phyloP scores from a whole-genome alignment of 345 rosid species.

The Arabidopsis suecica region DNA sequence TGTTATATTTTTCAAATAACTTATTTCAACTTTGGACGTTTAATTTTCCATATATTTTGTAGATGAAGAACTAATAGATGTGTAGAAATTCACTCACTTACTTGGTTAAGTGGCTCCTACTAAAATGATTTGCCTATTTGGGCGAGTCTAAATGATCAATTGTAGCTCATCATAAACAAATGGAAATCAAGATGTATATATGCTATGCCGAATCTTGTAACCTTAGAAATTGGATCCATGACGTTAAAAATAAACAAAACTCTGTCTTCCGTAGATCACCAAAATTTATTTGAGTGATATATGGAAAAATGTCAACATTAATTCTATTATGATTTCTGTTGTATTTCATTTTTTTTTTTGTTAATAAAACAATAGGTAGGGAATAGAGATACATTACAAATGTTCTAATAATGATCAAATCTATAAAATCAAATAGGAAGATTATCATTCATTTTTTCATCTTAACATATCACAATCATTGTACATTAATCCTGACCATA shows the following conservation, averaged over 20 bases:
- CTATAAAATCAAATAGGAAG: not conserved
- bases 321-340: too few species aligned
- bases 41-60: not conserved
- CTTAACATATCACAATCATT: not conserved
- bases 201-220: not conserved
- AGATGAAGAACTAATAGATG: not conserved
- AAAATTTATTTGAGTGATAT: not conserved
- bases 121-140: not conserved
- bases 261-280: not conserved
- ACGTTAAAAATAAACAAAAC: not conserved
- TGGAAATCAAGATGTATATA: not conserved
- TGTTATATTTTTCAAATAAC: not conserved
- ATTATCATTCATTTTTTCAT: not conserved
- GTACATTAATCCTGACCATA: not conserved
- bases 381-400: too few species aligned
- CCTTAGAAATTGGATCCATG: not conserved
- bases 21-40: not conserved
- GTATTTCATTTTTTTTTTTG: too few species aligned
- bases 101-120: not conserved
- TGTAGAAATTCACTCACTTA: not conserved
- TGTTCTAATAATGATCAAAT: not conserved
- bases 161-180: not conserved
- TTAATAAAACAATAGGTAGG: too few species aligned
- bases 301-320: not conserved
- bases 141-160: not conserved